phyloP scores from a whole-genome alignment of 805 yeast genomes.

The Suhomyces canberraensis region DNA sequence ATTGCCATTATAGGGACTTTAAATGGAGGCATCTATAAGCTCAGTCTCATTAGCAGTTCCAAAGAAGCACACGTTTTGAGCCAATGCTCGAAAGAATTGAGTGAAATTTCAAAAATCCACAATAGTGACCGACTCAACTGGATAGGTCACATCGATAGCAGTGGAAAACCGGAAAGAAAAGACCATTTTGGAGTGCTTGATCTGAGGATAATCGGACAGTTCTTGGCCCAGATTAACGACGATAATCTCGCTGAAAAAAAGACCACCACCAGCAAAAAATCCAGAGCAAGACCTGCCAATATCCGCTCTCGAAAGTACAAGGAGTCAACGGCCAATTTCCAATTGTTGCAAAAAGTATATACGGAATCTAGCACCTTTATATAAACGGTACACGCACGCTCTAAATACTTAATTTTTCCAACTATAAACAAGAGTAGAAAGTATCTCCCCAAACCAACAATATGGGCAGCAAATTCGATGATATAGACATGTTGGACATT shows the following conservation, averaged over 20 bases:
- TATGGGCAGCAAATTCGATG: conserved; percentile 19
- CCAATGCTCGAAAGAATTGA: neutral
- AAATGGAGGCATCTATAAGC: conserved; percentile 24
- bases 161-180: neutral
- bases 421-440: neutral
- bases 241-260: neutral
- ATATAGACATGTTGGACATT: conserved; percentile 44
- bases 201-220: neutral
- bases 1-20: conserved; percentile 25
- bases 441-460: neutral
- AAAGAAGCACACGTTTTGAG: neutral
- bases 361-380: neutral
- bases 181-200: conserved; percentile 1
- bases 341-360: conserved; percentile 1
- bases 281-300: neutral
- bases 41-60: neutral
- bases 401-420: neutral
- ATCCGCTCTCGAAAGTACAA: neutral
- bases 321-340: neutral
- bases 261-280: neutral
- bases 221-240: neutral
- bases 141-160: neutral
- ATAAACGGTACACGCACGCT: neutral
- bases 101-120: neutral
- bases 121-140: neutral